Evolutionary conservation across 768 basidiomycete genomes (phyloP).

Genomic region (Melanogaster broomeanus): DNA sequence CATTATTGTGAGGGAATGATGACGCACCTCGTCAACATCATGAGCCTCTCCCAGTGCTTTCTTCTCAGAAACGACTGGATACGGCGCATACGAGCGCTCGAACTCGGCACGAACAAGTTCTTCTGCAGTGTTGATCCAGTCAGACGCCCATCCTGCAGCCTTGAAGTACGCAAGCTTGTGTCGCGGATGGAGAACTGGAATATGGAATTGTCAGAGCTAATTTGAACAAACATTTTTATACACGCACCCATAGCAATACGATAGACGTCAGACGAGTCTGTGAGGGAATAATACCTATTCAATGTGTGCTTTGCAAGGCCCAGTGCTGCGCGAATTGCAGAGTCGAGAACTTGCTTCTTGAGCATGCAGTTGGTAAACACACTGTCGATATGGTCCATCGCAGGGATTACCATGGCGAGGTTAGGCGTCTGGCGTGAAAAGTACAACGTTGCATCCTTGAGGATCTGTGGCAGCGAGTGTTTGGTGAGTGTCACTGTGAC

Average conservation of each 20-base stretch:
- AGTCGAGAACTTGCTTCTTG: not conserved
- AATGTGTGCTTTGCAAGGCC: slow-evolving; percentile 21
- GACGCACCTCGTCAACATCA: too few species aligned
- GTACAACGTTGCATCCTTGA: too few species aligned
- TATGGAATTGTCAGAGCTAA: not conserved
- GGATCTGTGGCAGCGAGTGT: too few species aligned
- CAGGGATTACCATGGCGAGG: too few species aligned
- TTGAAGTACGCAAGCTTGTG: slow-evolving; percentile 33
- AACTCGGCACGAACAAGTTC: too few species aligned
- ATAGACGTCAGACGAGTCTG: slow-evolving; percentile 23
- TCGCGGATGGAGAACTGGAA: slow-evolving; percentile 31
- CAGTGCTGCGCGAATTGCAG: slow-evolving; percentile 5
- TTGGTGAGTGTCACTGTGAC: too few species aligned
- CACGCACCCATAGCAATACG: slow-evolving; percentile 30
- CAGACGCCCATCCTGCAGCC: not conserved
- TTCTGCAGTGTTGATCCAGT: too few species aligned
- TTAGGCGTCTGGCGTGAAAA: too few species aligned
- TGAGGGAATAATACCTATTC: slow-evolving; percentile 27
- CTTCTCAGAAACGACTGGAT: too few species aligned
- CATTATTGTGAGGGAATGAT: too few species aligned
- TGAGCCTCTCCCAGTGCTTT: too few species aligned
- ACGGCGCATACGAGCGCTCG: too few species aligned
- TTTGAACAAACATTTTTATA: not conserved
- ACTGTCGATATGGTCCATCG: slow-evolving; percentile 5
- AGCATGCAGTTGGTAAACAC: slow-evolving; percentile 11